phyloP scores from a whole-genome alignment of 768 basidiomycete species.

The Calocera viscosa region DNA sequence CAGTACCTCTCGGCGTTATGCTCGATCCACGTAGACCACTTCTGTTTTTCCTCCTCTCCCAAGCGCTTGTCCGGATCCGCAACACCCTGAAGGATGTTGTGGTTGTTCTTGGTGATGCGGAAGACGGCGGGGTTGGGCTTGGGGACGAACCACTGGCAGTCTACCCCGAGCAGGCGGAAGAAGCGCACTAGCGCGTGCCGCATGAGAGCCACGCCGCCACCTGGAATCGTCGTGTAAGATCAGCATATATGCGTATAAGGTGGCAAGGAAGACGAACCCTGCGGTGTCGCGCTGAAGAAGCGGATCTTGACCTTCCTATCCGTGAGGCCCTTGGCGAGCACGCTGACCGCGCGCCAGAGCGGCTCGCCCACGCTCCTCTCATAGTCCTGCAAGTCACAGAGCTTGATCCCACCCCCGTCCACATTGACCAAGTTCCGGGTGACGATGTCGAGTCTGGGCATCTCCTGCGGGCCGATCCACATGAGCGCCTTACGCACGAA shows the following conservation, averaged over 20 bases:
- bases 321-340: conserved; percentile 71
- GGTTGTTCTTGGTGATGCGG: conserved; percentile 82
- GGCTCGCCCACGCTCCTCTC: conserved; percentile 54
- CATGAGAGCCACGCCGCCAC: conserved; percentile 86
- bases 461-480: conserved; percentile 36
- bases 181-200: conserved; percentile 87
- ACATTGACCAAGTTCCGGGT: conserved; percentile 77
- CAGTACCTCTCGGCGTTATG: conserved; percentile 66
- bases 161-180: conserved; percentile 64
- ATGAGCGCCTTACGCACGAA: conserved; percentile 75
- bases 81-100: conserved; percentile 91
- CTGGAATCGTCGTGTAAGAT: conserved; percentile 37
- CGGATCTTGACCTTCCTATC: conserved; percentile 80
- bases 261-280: conserved; percentile 40
- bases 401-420: conserved; percentile 73
- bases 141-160: conserved; percentile 73
- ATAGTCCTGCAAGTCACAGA: conserved; percentile 70
- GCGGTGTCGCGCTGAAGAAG: conserved; percentile 91
- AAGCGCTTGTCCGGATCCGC: conserved; percentile 66
- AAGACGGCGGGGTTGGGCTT: conserved; percentile 82
- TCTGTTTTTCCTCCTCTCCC: conserved; percentile 62
- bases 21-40: conserved; percentile 71
- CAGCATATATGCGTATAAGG: not conserved
- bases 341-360: conserved; percentile 71
- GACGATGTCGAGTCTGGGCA: conserved; percentile 65